Base-by-base conservation (phyloP, 2,329 filamentous ascomycete genomes). In the Endoconidiophora laricicola region DNA sequence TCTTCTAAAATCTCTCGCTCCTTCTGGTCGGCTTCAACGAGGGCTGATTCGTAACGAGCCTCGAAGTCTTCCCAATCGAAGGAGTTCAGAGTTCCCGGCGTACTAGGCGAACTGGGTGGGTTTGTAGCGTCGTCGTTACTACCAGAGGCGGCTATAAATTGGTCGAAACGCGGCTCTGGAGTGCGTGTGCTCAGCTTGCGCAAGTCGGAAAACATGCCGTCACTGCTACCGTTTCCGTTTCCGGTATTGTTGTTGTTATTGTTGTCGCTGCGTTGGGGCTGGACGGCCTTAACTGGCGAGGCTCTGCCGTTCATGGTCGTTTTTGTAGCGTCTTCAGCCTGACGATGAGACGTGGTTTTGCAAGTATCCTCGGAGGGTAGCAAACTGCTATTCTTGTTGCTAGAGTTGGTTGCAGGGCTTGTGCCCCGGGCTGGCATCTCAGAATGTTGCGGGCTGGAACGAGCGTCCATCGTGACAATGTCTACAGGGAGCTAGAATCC, bases 51-150 rank as follows among this genome's bases (percentile, higher is more conserved):
- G 57, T 87, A 94, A 40, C 77, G 75, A 1, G 67, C 60, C 62
- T 87, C 73, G 29, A 94, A 79, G n/a, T 81, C 73, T 2, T 79
- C 69, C 87, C 87, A 94, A 63, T 88, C 77, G 58, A 84, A 86
- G 0, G 59, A 65, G 49, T 53, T 40, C n/a, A 56, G 48, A 6
- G 48, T 23, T 9, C 50, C 50, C 0, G 73, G 70, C 1, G 74
- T 73, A 57, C 66, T 67, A n/a, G 71, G 69, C 9, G 69, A 44
- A 33, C 45, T 43, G 22, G 54, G 43, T 24, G 40, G 6, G 44
- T 50, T 37, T 37, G 22, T 20, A 4, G 29, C n/a, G 46, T n/a
- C 23, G 7, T 23, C 23, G 46, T 42, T 22, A 18, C 44, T 37
- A 5, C 29, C 16, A 37, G 33, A 18, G 16, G 38, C 24, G 3